Evolutionary conservation across 495 filamentous ascomycete species (phyloP).

Genomic region (Penicillium egyptiacum): DNA sequence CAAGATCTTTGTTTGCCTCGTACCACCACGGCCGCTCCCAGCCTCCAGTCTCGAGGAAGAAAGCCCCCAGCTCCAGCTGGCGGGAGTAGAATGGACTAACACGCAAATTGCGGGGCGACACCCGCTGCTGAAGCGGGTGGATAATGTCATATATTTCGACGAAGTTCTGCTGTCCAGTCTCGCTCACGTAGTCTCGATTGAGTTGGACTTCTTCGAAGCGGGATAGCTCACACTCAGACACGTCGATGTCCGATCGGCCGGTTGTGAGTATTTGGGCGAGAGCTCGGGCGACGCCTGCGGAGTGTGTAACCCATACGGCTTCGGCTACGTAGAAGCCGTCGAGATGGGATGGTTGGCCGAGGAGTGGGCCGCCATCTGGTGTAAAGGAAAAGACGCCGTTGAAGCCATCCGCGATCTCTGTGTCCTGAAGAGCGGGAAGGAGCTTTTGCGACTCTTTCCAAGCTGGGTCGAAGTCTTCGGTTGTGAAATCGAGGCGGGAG

Average conservation of each 20-base stretch:
- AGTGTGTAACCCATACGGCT: conserved; percentile 57
- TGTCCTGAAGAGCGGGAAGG: conserved; percentile 41
- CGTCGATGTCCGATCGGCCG: conserved; percentile 45
- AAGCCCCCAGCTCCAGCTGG: conserved; percentile 48
- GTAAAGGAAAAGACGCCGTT: conserved; percentile 57
- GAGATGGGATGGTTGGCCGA: conserved; percentile 48
- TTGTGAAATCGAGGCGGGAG: conserved; percentile 49
- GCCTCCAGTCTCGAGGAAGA: conserved; percentile 48
- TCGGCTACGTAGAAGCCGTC: conserved; percentile 55
- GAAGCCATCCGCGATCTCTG: conserved; percentile 49
- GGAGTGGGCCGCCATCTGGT: conserved; percentile 50
- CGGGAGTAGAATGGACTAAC: conserved; percentile 46
- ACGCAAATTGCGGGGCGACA: conserved; percentile 48
- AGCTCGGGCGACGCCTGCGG: conserved; percentile 52
- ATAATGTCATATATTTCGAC: conserved; percentile 55
- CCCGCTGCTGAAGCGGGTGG: conserved; percentile 48
- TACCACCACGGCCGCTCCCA: conserved; percentile 57
- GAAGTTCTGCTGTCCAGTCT: conserved; percentile 53
- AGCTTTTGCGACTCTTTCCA: conserved; percentile 47
- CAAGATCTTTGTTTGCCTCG: conserved; percentile 43
- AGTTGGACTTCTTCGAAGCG: conserved; percentile 53
- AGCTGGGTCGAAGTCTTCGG: conserved; percentile 49
- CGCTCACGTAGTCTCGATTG: conserved; percentile 42
- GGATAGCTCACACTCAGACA: conserved; percentile 49
- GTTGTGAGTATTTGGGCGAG: conserved; percentile 49